A percentile compares a stretch with the other conserved stretches of the same genome.
These are phyloP conservation scores for Medicago lupulina DNA, from an alignment of 306 rosid species.

Conservation along the genomic window DNA sequence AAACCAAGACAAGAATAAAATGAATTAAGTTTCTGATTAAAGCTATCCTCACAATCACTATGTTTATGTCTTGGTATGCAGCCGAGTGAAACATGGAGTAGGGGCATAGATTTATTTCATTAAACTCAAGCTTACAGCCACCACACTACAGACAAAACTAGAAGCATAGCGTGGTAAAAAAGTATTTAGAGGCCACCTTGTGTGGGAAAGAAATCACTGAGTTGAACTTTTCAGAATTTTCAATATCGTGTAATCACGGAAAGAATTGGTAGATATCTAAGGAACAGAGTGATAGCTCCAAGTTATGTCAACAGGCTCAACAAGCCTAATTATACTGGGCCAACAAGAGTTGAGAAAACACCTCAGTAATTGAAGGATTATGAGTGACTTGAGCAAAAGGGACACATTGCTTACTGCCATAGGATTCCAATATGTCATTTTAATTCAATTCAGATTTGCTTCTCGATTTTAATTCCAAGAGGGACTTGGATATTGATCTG, in stretches of 20 bases:
- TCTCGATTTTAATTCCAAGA: too few species aligned
- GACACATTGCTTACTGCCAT: too few species aligned
- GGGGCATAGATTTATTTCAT: not conserved
- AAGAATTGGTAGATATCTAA: not conserved
- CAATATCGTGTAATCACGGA: not conserved
- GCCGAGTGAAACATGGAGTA: slow-evolving; percentile 4
- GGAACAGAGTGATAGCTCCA: not conserved
- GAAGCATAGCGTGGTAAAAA: slow-evolving; percentile 3
- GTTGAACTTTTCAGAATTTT: slow-evolving; percentile 26
- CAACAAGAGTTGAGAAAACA: too few species aligned
- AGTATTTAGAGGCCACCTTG: not conserved
- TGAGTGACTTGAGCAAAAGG: too few species aligned
- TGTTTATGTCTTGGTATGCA: not conserved
- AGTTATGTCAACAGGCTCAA: too few species aligned
- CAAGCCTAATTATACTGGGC: too few species aligned
- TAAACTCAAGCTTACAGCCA: slow-evolving; percentile 1
- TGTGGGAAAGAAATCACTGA: slow-evolving; percentile 1
- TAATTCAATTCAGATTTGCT: too few species aligned
- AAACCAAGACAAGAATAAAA: not conserved
- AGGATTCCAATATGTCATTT: too few species aligned
- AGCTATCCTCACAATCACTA: not conserved
- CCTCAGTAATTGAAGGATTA: too few species aligned
- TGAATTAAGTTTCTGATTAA: slow-evolving; percentile 1
- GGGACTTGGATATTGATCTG: too few species aligned
- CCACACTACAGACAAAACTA: slow-evolving; percentile 4